phyloP scores from a whole-genome alignment of 202 grass and related monocot genomes.

The Carex arenaria region DNA sequence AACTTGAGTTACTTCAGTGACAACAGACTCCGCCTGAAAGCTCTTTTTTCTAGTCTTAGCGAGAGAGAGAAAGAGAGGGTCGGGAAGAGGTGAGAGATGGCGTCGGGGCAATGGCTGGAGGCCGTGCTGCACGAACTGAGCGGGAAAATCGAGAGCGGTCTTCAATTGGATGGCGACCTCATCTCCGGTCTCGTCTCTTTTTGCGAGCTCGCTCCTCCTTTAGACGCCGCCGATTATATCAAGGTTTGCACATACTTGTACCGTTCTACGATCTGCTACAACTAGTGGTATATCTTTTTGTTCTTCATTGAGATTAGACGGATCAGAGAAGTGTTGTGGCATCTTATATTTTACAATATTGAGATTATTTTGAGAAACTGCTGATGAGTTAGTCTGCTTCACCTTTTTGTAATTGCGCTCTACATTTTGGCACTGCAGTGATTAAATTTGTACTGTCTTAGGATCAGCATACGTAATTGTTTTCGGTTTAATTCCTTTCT shows the following conservation, averaged over 20 bases:
- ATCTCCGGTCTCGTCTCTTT: conserved; percentile 93
- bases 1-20: too few relatives aligned
- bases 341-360: neutral
- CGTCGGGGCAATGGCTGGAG: conserved; percentile 78
- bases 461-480: neutral
- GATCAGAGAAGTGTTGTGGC: neutral
- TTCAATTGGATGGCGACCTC: conserved; percentile 72
- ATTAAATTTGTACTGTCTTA: neutral
- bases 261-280: neutral
- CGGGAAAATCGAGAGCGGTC: conserved; percentile 29
- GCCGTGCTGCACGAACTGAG: conserved; percentile 47
- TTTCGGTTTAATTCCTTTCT: neutral
- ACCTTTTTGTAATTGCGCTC: neutral
- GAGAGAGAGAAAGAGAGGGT: neutral
- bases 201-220: conserved; percentile 85
- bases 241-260: conserved; percentile 6
- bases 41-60: neutral
- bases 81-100: conserved; percentile 22
- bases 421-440: neutral
- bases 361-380: neutral
- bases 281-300: neutral
- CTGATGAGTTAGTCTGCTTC: neutral
- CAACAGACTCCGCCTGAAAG: too few relatives aligned
- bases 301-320: neutral
- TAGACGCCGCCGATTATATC: conserved; percentile 84